A percentile compares a stretch with the other conserved stretches of the same genome.
phyloP scores from a whole-genome alignment of 2,329 filamentous ascomycete species.

The Trichoderma gracile region DNA sequence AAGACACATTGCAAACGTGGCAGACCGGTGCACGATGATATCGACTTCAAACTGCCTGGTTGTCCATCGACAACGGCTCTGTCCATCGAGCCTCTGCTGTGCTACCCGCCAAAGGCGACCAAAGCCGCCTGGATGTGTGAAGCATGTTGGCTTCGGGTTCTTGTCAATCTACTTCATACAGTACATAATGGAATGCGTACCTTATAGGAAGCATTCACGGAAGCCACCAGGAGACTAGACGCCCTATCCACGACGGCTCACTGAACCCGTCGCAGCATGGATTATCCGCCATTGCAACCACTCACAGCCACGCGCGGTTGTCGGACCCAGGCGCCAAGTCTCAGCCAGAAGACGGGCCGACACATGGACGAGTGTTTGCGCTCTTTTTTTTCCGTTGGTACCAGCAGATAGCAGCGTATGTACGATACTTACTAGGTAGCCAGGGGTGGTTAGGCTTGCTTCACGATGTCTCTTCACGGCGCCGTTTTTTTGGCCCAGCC shows the following conservation, averaged over 20 bases:
- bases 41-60: background rate
- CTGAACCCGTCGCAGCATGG: background rate
- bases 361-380: conserved; percentile 21
- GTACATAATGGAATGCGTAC: background rate
- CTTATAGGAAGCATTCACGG: background rate
- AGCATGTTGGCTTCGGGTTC: background rate
- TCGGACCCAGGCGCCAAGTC: conserved; percentile 20
- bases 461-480: conserved; percentile 20
- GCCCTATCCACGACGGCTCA: background rate
- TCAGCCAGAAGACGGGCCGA: conserved; percentile 23
- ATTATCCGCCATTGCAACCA: conserved; percentile 4
- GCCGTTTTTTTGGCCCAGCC: background rate
- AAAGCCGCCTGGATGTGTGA: background rate
- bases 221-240: background rate
- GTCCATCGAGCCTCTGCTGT: background rate
- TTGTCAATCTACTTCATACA: background rate
- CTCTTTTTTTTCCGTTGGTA: conserved; percentile 21
- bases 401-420: background rate
- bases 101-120: background rate
- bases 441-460: background rate
- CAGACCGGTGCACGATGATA: background rate
- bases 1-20: conserved; percentile 1
- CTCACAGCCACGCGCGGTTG: conserved; percentile 10
- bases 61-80: background rate
- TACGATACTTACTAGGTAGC: no score